Percentiles rank a stretch among this genome's conserved stretches.
phyloP scores from a whole-genome alignment of 192 early-diverging fungal genomes.

The Gonapodya prolifera region DNA sequence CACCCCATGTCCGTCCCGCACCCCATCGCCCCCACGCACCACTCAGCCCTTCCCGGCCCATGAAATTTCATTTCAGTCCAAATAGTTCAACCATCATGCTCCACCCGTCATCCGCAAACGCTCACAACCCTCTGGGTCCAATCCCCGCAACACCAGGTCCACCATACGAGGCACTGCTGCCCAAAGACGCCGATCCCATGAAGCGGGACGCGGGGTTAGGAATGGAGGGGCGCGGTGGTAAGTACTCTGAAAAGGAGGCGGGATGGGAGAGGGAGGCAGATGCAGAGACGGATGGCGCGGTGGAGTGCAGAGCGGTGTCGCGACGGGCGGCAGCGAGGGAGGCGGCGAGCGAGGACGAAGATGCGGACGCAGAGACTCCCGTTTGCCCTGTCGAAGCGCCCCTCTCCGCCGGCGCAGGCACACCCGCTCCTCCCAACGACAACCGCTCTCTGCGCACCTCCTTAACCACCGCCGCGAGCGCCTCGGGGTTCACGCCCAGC shows the following conservation, averaged over 20 bases:
- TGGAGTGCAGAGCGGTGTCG: background rate
- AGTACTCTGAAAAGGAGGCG: background rate
- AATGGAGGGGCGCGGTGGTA: background rate
- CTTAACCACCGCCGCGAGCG: background rate
- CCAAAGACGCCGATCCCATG: background rate
- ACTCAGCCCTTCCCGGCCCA: too few relatives aligned
- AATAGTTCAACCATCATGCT: too few relatives aligned
- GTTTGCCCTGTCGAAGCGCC: background rate
- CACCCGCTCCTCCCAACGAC: background rate
- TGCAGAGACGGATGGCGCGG: background rate
- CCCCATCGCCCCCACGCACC: too few relatives aligned
- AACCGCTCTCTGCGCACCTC: background rate
- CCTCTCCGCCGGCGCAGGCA: background rate
- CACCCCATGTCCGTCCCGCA: too few relatives aligned
- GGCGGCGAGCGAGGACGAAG: background rate
- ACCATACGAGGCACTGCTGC: background rate
- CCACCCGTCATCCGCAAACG: too few relatives aligned
- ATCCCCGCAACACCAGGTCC: too few relatives aligned
- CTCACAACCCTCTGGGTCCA: too few relatives aligned
- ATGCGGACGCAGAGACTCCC: background rate
- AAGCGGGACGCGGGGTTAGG: background rate
- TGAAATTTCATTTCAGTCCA: too few relatives aligned
- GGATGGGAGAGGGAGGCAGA: background rate
- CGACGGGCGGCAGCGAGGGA: background rate
- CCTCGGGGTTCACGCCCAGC: conserved; percentile 2